Evolutionary conservation across 2,329 filamentous ascomycete genomes (phyloP), one percentile per base, ranked within the genome.

Genomic region (Apiospora marii): DNA sequence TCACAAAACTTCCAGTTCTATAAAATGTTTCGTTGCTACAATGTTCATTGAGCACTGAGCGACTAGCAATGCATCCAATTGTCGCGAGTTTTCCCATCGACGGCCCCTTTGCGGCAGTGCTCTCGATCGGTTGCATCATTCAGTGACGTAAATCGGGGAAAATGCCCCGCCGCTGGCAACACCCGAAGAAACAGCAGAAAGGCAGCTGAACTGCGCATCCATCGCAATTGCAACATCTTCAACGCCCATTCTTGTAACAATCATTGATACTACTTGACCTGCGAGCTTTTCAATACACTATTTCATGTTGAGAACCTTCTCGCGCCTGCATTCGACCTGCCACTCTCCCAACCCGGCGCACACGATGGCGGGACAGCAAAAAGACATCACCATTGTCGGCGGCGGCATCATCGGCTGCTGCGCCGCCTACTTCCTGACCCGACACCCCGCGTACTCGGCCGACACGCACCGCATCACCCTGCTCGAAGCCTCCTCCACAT

Each of bases 321-420:
- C 53, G 37, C 53, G 53, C 12, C 53, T 37, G 53, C 53, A 61
- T 37, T 61, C 53, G 3, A 37, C 53, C n/a, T 37, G 51, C 51
- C 51, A 30, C 51, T 58, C 14, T 19, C 13, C 24, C 16, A 58
- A 3, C 13, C 12, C 16, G 16, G 53, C 58, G 19, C 30, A 64
- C 19, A 68, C 41, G n/a, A 70, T 70, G 68, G 46, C 68, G 34
- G 37, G 19, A 22, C 46, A 70, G 48, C 71, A 68, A 22, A 78
- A 77, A 72, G 79, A 81, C 27, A 81, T 81, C 71, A 79, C 77
- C 69, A 80, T 82, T 71, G 75, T 82, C 87, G 92, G 93, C 75
- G 93, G 92, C 72, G 93, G 93, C 73, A 94, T 95, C 70, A 94
- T 95, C 74, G 93, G 93, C 74, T 92, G 90, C 80, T 93, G 90